Conservation (phyloP, 2,329 filamentous ascomycete species). For the Aureobasidium vineae region DNA sequence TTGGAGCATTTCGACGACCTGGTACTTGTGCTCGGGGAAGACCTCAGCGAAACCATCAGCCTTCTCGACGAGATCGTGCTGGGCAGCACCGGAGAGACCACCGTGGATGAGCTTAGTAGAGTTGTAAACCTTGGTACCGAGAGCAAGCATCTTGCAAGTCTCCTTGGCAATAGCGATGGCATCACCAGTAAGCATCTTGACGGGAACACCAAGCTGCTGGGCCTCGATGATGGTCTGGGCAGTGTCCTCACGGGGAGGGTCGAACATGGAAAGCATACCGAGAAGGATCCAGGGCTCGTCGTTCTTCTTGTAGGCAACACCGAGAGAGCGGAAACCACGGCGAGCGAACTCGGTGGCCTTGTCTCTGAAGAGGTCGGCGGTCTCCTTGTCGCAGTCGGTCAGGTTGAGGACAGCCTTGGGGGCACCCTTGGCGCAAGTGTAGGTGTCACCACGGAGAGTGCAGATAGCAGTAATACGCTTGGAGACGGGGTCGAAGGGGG, state of each 20-base stretch:
- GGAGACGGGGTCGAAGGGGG: conserved; percentile 73
- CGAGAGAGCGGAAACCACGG: conserved; percentile 76
- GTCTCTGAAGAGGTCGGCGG: conserved; percentile 64
- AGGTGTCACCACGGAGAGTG: conserved; percentile 66
- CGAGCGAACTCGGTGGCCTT: conserved; percentile 74
- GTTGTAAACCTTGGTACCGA: conserved; percentile 79
- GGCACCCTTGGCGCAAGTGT: conserved; percentile 73
- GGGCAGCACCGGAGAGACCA: conserved; percentile 68
- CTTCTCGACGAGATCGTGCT: conserved; percentile 74
- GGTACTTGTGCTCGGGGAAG: conserved; percentile 74
- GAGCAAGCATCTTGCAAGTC: conserved; percentile 77
- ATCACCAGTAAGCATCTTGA: conserved; percentile 81
- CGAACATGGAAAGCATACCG: conserved; percentile 77
- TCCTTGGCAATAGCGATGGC: conserved; percentile 77
- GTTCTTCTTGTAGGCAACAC: conserved; percentile 76
- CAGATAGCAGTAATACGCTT: conserved; percentile 73
- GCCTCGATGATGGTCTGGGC: conserved; percentile 75
- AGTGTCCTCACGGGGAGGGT: conserved; percentile 74
- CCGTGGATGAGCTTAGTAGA: conserved; percentile 74
- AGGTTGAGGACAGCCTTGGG: conserved; percentile 72
- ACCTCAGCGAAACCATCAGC: conserved; percentile 72
- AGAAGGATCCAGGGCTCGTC: conserved; percentile 71
- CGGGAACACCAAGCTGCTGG: conserved; percentile 70
- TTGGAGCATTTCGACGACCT: conserved; percentile 73
- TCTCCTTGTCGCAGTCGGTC: conserved; percentile 64